Base-by-base conservation (phyloP, 164 flowering plant genomes). In the Cinnamomum micranthum region DNA sequence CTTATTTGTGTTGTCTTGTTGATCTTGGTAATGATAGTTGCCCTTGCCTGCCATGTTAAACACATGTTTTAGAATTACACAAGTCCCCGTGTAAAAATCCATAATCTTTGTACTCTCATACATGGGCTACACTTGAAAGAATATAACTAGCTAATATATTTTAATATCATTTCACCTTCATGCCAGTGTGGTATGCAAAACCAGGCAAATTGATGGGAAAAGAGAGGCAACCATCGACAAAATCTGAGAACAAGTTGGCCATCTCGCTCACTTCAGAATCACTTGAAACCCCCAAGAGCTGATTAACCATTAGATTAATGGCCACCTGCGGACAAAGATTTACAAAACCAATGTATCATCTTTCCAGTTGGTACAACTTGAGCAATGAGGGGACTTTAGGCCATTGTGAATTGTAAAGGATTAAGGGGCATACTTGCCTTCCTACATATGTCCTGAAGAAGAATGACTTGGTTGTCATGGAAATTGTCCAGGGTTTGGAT, bases 191-290 rank as follows among this genome's bases (percentile, higher is more conserved):
- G 75, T 86, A 93, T 19, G 98, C 81, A 25, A 86, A 89, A 9
- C 94, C 93, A 0, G 90, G 93, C 60, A 93, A 50, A 66, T 90
- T 88, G 79, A 93, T 84, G n/a, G 98, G 96, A 75, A 91, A 74
- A 27, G 98, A 93, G 50, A 93, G 87, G 76, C 96, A 91, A 14
- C 98, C 98, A 79, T 93, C 96, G 1, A 83, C 98, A 24, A 93
- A 93, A 75, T 91, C 90, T 1, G 96, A 93, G 80, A 93, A 93
- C 76, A 87, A 73, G 23, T 77, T 78, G 58, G 96, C 87, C 82
- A 93, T 88, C 71, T 91, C 87, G 35, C 86, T 81, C 55, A 93
- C 83, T 70, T 93, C 93, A 0, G 87, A 76, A 24, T 93, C 96
- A 58, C 86, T 89, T 4, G 88, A 85, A 5, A 87, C 86, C 28